Percentiles rank a stretch among this genome's conserved stretches.
Conservation (phyloP, 768 basidiomycete species). For the Suillus fuscotomentosus region DNA sequence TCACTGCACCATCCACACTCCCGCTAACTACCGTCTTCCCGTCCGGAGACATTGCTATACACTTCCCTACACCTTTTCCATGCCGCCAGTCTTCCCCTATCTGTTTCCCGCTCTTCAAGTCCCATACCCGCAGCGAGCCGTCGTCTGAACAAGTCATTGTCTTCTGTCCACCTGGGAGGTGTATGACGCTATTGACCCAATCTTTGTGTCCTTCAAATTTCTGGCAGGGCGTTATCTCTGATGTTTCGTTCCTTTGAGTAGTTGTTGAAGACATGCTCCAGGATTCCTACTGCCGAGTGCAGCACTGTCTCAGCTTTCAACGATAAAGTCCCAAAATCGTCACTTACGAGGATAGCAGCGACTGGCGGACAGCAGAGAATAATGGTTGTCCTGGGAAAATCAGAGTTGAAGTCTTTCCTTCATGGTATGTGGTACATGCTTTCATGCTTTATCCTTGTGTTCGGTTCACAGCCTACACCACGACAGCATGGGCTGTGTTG, state of each 20-base stretch:
- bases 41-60: too few relatives aligned
- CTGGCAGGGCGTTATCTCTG: background rate
- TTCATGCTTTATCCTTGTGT: too few relatives aligned
- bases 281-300: background rate
- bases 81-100: too few relatives aligned
- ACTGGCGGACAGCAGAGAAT: background rate
- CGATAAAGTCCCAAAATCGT: background rate
- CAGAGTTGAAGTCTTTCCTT: background rate
- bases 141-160: background rate
- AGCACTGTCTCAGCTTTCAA: background rate
- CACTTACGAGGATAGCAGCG: background rate
- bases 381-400: too few relatives aligned
- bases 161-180: background rate
- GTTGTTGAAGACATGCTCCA: background rate
- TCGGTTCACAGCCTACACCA: too few relatives aligned
- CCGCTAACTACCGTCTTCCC: too few relatives aligned
- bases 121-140: too few relatives aligned
- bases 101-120: too few relatives aligned
- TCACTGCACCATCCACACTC: too few relatives aligned
- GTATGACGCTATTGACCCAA: background rate
- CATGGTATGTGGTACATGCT: too few relatives aligned
- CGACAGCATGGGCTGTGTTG: too few relatives aligned
- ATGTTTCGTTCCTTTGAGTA: background rate
- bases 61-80: too few relatives aligned
- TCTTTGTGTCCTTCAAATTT: background rate